Percentiles rank a stretch among this genome's conserved stretches.
Evolutionary conservation across 2,329 filamentous ascomycete species (phyloP).

Genomic region (Penicillium janthinellum): DNA sequence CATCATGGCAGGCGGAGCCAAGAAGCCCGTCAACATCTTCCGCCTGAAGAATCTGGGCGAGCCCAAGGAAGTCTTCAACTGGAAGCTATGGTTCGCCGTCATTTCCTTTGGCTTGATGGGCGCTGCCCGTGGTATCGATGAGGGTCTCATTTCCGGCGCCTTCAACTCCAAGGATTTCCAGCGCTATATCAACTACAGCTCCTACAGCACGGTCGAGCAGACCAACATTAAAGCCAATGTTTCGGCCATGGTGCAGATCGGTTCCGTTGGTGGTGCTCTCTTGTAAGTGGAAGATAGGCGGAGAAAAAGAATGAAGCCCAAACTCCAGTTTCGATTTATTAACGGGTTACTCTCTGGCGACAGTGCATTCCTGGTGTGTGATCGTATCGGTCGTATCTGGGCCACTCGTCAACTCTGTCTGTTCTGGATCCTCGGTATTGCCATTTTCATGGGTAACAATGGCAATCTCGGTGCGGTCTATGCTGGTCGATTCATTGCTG

Average conservation of each 20-base stretch:
- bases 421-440: constrained; percentile 46
- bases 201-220: constrained; percentile 55
- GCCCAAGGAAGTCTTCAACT: constrained; percentile 72
- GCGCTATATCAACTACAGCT: constrained; percentile 58
- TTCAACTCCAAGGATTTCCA: constrained; percentile 69
- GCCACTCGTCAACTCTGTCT: constrained; percentile 45
- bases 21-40: constrained; percentile 56
- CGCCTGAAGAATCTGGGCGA: constrained; percentile 64
- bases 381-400: constrained; percentile 49
- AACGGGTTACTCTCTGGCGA: not conserved
- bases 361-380: constrained; percentile 54
- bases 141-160: constrained; percentile 74
- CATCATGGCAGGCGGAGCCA: constrained; percentile 48
- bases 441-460: constrained; percentile 48
- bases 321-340: not conserved
- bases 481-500: constrained; percentile 48
- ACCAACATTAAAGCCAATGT: constrained; percentile 76
- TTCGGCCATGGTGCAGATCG: constrained; percentile 79
- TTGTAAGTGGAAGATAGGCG: constrained; percentile 44
- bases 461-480: constrained; percentile 45
- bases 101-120: constrained; percentile 74
- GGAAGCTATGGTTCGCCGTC: constrained; percentile 76
- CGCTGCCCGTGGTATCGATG: constrained; percentile 75
- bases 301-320: not conserved
- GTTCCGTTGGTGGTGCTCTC: constrained; percentile 70